These are phyloP conservation scores for Hypoxylon sp. DNA, from an alignment of 2,329 filamentous ascomycete genomes.

Conservation along the genomic window DNA sequence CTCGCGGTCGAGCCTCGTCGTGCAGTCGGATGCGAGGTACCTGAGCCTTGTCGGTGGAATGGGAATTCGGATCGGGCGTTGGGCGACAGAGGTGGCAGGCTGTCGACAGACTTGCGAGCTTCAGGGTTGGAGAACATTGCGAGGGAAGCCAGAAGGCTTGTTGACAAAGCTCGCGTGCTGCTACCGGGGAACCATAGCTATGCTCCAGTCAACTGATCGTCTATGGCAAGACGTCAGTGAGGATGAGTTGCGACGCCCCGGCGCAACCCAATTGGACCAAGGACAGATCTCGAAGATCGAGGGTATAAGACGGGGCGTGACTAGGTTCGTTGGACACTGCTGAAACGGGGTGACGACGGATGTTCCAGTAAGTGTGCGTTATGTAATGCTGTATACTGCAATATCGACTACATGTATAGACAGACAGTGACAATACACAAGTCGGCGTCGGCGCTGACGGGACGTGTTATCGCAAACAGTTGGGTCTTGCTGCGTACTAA, in stretches of 20 bases:
- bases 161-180: constrained; percentile 56
- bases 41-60: constrained; percentile 70
- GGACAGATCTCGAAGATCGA: constrained; percentile 11
- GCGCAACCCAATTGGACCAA: constrained; percentile 32
- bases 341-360: constrained; percentile 5
- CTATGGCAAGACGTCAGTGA: constrained; percentile 35
- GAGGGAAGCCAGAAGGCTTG: constrained; percentile 57
- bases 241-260: constrained; percentile 21
- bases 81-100: constrained; percentile 69
- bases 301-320: neutral
- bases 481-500: neutral
- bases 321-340: constrained; percentile 3
- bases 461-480: constrained; percentile 27
- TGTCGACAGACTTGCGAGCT: constrained; percentile 77
- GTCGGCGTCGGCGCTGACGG: neutral
- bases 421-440: neutral
- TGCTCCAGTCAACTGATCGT: constrained; percentile 41
- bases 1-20: constrained; percentile 88
- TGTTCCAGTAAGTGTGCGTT: neutral
- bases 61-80: constrained; percentile 68
- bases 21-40: constrained; percentile 63
- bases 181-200: constrained; percentile 68
- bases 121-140: constrained; percentile 72
- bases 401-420: neutral
- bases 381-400: neutral